Percentiles rank a stretch among this genome's conserved stretches.
These are phyloP conservation scores for Pisolithus microcarpus DNA, from an alignment of 768 basidiomycete species.

Conservation along the genomic window DNA sequence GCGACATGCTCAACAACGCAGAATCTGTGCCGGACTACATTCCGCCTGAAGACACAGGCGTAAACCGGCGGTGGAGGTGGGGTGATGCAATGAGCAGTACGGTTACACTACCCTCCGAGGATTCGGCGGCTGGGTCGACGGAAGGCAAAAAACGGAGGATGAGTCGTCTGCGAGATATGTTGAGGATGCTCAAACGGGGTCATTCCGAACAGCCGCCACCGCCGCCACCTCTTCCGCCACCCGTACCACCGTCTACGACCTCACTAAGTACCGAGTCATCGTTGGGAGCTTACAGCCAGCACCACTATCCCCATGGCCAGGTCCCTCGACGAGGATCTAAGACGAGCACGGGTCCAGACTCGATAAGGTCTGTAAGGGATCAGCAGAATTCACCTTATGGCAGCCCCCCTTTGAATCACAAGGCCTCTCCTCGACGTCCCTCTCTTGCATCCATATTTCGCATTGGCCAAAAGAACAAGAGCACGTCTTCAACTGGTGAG, in stretches of 20 bases:
- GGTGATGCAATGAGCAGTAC: constrained; percentile 70
- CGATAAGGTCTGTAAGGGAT: constrained; percentile 31
- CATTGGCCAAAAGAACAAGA: constrained; percentile 50
- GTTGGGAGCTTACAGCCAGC: constrained; percentile 29
- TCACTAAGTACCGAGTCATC: constrained; percentile 59
- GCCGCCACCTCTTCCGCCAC: constrained; percentile 13
- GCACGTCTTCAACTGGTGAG: constrained; percentile 16
- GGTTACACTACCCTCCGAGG: constrained; percentile 68
- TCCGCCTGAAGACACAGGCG: constrained; percentile 29
- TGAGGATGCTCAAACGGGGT: constrained; percentile 55
- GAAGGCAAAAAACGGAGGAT: constrained; percentile 45
- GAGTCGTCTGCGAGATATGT: constrained; percentile 59
- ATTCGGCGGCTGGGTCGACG: constrained; percentile 32
- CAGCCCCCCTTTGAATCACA: constrained; percentile 35
- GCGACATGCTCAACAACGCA: constrained; percentile 65
- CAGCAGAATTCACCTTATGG: constrained; percentile 40
- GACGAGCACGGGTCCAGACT: constrained; percentile 52
- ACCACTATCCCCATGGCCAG: constrained; percentile 25
- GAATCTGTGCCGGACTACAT: constrained; percentile 26
- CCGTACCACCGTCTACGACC: constrained; percentile 34
- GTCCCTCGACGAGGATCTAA: constrained; percentile 37
- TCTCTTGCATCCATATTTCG: constrained; percentile 79
- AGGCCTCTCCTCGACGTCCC: constrained; percentile 68
- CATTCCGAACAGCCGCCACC: constrained; percentile 28
- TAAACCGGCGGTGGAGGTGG: constrained; percentile 69